Percentiles rank a stretch among this genome's conserved stretches.
phyloP scores from a whole-genome alignment of 2,329 filamentous ascomycete genomes.

The Periconia digitata region DNA sequence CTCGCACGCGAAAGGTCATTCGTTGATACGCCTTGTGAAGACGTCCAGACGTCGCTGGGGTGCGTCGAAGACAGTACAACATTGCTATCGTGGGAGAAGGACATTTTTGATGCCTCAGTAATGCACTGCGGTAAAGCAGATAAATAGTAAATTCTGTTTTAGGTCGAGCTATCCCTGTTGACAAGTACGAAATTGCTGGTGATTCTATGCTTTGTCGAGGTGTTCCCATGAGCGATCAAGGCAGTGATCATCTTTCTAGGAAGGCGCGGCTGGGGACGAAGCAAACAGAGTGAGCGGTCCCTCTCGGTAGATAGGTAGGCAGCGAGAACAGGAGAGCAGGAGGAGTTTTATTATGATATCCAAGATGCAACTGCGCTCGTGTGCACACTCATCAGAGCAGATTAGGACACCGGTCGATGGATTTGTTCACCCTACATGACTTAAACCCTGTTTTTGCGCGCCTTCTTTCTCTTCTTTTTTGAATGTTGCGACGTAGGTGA shows the following conservation, averaged over 20 bases:
- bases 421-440: background rate
- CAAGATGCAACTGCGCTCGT: background rate
- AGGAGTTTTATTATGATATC: background rate
- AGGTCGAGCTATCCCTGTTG: background rate
- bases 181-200: background rate
- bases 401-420: background rate
- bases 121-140: background rate
- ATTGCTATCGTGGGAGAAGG: background rate
- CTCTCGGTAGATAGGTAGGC: background rate
- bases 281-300: background rate
- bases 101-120: background rate
- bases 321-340: too few relatives aligned
- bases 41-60: background rate
- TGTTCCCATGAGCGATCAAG: background rate
- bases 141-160: background rate
- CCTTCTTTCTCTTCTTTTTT: constrained; percentile 27
- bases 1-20: constrained; percentile 25
- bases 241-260: background rate
- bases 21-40: background rate
- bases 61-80: background rate
- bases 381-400: too few relatives aligned
- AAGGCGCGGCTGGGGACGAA: background rate
- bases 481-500: constrained; percentile 4
- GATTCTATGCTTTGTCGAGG: background rate
- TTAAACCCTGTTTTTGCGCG: constrained; percentile 3